Evolutionary conservation across 2,329 filamentous ascomycete species (phyloP).

Genomic region (Parafenestella ontariensis): DNA sequence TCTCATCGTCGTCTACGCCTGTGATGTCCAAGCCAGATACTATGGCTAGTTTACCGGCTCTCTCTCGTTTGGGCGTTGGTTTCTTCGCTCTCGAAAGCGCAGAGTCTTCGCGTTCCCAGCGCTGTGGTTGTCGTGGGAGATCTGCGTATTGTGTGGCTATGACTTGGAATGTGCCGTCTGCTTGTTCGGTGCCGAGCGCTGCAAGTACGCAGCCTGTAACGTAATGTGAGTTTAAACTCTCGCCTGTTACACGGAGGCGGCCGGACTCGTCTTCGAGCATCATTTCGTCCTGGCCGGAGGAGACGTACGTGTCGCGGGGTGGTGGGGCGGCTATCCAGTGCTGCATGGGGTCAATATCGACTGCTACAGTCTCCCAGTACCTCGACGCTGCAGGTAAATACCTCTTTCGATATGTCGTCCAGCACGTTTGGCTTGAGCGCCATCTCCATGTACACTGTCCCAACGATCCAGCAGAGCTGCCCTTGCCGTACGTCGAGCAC

Average conservation of each 20-base stretch:
- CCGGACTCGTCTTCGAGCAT: conserved; percentile 98
- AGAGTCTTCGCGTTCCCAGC: conserved; percentile 74
- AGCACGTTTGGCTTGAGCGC: conserved; percentile 93
- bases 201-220: conserved; percentile 94
- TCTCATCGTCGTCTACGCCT: conserved; percentile 74
- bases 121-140: conserved; percentile 78
- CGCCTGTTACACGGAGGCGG: conserved; percentile 79
- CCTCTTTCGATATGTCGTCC: conserved; percentile 92
- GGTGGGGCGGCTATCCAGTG: conserved; percentile 89
- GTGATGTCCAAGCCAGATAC: conserved; percentile 88
- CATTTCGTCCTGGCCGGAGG: conserved; percentile 68
- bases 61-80: conserved; percentile 49
- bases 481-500: conserved; percentile 96
- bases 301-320: conserved; percentile 77
- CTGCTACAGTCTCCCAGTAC: neutral
- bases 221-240: conserved; percentile 70
- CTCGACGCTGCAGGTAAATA: conserved; percentile 47
- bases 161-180: conserved; percentile 89
- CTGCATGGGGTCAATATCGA: conserved; percentile 52
- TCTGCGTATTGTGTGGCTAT: conserved; percentile 90
- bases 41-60: conserved; percentile 78
- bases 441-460: conserved; percentile 98
- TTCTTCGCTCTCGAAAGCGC: conserved; percentile 47
- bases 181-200: conserved; percentile 93
- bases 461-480: conserved; percentile 91